Conservation (phyloP, 495 filamentous ascomycete genomes). For the Hypoxylon crocopeplum region DNA sequence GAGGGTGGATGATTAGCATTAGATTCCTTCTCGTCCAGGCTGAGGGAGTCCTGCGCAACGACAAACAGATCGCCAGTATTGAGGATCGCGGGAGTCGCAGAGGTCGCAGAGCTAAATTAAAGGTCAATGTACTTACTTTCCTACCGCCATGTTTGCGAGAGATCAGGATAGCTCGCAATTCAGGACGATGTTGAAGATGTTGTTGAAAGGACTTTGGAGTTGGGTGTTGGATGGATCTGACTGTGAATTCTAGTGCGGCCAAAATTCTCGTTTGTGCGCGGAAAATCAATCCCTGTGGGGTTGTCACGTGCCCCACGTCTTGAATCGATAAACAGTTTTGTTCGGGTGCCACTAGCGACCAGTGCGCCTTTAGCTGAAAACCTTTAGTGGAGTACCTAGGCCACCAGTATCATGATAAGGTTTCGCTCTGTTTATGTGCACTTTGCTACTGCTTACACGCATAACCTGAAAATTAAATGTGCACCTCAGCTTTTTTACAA, state of each 20-base stretch:
- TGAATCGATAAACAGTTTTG: too few relatives aligned
- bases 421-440: too few relatives aligned
- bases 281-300: constrained; percentile 26
- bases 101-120: constrained; percentile 21
- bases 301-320: constrained; percentile 23
- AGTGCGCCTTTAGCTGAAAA: too few relatives aligned
- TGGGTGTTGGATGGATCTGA: constrained; percentile 38
- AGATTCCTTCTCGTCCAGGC: constrained; percentile 23
- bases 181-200: constrained; percentile 38
- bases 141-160: constrained; percentile 87
- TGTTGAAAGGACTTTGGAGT: constrained; percentile 38
- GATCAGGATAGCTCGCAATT: constrained; percentile 41
- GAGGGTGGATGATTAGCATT: constrained; percentile 59
- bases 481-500: too few relatives aligned
- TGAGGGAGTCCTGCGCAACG: constrained; percentile 23
- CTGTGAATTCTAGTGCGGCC: constrained; percentile 43
- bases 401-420: too few relatives aligned
- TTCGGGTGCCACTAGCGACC: too few relatives aligned
- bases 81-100: constrained; percentile 19
- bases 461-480: too few relatives aligned
- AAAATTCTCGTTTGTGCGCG: constrained; percentile 45
- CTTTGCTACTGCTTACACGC: too few relatives aligned
- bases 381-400: too few relatives aligned
- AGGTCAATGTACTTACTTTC: constrained; percentile 70
- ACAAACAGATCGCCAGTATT: constrained; percentile 23